A percentile compares a stretch with the other conserved stretches of the same genome.
Evolutionary conservation across 2,329 filamentous ascomycete genomes (phyloP).

Genomic region (Botrytis elliptica): DNA sequence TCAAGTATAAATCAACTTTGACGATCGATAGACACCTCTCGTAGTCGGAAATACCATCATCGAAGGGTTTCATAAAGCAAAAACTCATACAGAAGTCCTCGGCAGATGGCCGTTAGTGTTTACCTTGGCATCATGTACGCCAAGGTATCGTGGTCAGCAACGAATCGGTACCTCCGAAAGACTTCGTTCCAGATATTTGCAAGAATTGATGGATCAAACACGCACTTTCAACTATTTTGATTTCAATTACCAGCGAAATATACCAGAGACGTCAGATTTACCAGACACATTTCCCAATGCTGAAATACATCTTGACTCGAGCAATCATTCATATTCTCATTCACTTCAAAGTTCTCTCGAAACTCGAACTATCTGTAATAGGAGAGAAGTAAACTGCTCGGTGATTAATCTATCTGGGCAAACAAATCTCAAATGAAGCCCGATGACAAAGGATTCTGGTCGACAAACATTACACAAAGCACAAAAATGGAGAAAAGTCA

Average conservation of each 20-base stretch:
- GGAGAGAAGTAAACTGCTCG: neutral
- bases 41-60: neutral
- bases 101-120: neutral
- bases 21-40: neutral
- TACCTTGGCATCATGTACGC: neutral
- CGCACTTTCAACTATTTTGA: neutral
- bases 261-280: neutral
- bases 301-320: neutral
- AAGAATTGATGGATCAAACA: too few relatives aligned
- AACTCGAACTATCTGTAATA: neutral
- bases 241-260: fast-evolving
- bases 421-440: neutral
- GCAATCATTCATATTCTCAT: neutral
- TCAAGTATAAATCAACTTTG: neutral
- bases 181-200: neutral
- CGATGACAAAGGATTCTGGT: neutral
- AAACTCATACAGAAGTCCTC: neutral
- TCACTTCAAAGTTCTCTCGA: neutral
- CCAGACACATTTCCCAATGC: neutral
- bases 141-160: neutral
- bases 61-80: neutral
- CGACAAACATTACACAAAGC: neutral
- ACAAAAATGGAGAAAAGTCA: neutral
- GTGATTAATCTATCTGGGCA: neutral
- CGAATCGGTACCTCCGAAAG: neutral